Evolutionary conservation across 805 yeast genomes (phyloP), one percentile per base, ranked within the genome.

Genomic region (Wickerhamomyces queroliae): DNA sequence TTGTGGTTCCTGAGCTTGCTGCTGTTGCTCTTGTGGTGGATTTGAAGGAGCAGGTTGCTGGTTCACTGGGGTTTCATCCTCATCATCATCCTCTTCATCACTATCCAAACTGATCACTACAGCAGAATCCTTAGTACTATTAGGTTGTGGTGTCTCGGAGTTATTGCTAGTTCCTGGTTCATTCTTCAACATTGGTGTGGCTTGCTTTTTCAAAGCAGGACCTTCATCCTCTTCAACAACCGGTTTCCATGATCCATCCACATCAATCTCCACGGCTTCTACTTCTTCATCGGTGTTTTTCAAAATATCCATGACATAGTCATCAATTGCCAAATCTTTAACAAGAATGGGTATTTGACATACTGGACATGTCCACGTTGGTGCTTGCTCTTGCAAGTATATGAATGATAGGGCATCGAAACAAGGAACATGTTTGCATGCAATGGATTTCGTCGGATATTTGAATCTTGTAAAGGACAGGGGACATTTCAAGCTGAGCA

Each of bases 341-440:
- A 79, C 63, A 2, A 66, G 61, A 3, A 87, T 62, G 3, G 54
- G 55, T 5, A 61, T 64, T 44, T 74, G 74, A 56, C 99, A 93
- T 4, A 87, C 70, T 0, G 97, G 96, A 55, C 99, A 93, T 37
- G 64, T 64, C 97, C 97, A 91, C 0, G 85, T 76, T 0, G 96
- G 83, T 0, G 84, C 76, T 55, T 83, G 91, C 40, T 69, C 68
- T 57, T 91, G 98, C 33, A 89, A 69, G 52, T 78, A 75, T 9
- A 93, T 50, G 54, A 75, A 93, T 33, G 85, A 76, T 26, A 70
- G 58, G 0, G 86, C 90, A 61, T 93, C 99, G 58, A 90, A 87
- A 56, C 98, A 90, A 52, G 85, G 91, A 13, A 88, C 63, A 61
- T 93, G 99, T 26, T 72, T 64, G 62, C 99, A 93, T 35, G 61